phyloP scores from a whole-genome alignment of 1,284 basidiomycete species.

The Puccinia triticina region DNA sequence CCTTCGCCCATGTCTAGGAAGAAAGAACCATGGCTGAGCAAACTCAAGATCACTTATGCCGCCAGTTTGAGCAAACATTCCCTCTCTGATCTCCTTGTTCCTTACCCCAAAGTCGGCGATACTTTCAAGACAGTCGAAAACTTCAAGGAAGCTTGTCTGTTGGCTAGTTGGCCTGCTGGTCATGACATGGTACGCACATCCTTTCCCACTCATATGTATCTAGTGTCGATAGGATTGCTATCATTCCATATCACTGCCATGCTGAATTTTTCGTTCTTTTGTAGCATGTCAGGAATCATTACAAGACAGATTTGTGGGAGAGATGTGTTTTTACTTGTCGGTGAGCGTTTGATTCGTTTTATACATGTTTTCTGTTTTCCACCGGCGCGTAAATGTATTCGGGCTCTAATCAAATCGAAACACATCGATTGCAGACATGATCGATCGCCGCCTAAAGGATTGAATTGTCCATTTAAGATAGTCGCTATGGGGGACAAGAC shows the following conservation, averaged over 20 bases:
- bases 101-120: conserved; percentile 36
- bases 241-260: not conserved
- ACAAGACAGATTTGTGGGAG: conserved; percentile 17
- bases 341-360: conserved; percentile 13
- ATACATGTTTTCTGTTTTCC: not conserved
- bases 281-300: conserved; percentile 33
- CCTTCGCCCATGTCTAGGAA: conserved; percentile 2
- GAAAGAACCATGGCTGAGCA: not conserved
- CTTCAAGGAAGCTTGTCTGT: conserved; percentile 38
- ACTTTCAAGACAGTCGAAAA: not conserved
- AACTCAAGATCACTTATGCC: not conserved
- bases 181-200: conserved; percentile 37
- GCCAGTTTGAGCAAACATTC: not conserved
- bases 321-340: conserved; percentile 40
- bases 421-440: conserved; percentile 20
- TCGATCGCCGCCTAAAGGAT: conserved; percentile 39
- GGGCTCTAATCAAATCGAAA: not conserved
- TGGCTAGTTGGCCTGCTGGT: conserved; percentile 44
- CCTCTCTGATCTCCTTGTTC: not conserved
- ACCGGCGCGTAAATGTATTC: not conserved
- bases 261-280: not conserved
- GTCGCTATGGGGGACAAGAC: conserved; percentile 7
- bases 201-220: not conserved
- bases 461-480: conserved; percentile 39
- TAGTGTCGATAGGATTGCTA: not conserved